Conservation (phyloP, 306 rosid genomes). For the Vigna mungo region DNA sequence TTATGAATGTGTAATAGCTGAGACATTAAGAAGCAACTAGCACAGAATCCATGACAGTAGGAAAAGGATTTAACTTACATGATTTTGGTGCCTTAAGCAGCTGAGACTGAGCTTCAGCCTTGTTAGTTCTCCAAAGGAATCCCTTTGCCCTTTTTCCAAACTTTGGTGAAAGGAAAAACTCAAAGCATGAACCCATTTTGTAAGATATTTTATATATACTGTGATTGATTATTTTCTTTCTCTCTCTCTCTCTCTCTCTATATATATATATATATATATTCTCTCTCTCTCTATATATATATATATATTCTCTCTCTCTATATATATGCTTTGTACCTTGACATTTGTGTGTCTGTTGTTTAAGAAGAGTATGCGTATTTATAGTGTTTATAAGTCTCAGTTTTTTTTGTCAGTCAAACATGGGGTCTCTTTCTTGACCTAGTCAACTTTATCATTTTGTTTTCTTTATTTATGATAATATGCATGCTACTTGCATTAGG, state of each 20-base stretch:
- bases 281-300: not conserved
- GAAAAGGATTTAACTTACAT: not conserved
- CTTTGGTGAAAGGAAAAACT: not conserved
- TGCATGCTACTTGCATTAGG: not conserved
- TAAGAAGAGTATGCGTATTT: not conserved
- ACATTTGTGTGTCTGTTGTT: not conserved
- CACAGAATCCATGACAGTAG: not conserved
- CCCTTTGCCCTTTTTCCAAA: constrained; percentile 6
- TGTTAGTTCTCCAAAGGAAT: not conserved
- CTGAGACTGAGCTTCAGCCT: not conserved
- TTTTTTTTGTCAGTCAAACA: not conserved
- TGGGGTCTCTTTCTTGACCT: not conserved
- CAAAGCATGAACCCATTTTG: constrained; percentile 27
- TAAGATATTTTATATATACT: not conserved
- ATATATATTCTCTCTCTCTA: too few relatives aligned
- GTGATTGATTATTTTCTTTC: not conserved
- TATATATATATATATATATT: not conserved
- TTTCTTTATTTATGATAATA: not conserved
- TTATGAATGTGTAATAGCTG: too few relatives aligned
- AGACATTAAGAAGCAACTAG: too few relatives aligned
- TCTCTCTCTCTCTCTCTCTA: not conserved
- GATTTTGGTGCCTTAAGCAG: not conserved
- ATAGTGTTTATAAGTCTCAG: not conserved
- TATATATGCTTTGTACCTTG: constrained; percentile 1
- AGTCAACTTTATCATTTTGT: constrained; percentile 24